Evolutionary conservation across 2,329 filamentous ascomycete species (phyloP).

Genomic region (Clarireedia paspali): DNA sequence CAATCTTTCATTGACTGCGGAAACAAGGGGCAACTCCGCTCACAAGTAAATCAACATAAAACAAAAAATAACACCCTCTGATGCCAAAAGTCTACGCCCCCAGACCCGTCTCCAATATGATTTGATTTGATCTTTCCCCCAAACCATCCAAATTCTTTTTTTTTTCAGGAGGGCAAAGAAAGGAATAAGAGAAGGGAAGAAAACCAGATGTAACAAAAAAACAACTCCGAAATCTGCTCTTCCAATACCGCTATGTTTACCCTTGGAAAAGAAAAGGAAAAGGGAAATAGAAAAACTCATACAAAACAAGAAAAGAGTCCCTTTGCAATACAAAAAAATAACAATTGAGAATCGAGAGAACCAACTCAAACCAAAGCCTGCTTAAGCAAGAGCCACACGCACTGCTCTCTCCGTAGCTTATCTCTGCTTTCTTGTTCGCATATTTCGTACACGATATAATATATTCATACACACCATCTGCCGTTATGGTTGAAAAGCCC

Average conservation of each 20-base stretch:
- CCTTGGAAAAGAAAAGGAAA: not conserved
- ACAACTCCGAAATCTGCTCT: not conserved
- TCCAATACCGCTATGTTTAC: not conserved
- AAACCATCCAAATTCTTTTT: too few relatives aligned
- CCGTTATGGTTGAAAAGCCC: constrained; percentile 2
- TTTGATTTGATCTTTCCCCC: not conserved
- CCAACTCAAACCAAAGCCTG: constrained; percentile 8
- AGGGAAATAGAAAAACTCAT: not conserved
- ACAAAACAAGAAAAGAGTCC: not conserved
- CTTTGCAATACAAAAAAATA: not conserved
- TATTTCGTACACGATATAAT: constrained; percentile 9
- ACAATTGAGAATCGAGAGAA: not conserved
- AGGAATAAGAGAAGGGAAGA: not conserved
- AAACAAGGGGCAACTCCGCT: not conserved
- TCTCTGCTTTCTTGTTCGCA: not conserved
- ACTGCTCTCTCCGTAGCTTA: not conserved
- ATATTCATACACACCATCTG: constrained; percentile 6
- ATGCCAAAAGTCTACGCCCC: not conserved
- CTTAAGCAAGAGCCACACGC: constrained; percentile 3
- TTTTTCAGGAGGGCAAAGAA: not conserved
- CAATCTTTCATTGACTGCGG: not conserved
- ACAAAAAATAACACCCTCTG: not conserved
- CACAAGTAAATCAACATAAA: too few relatives aligned
- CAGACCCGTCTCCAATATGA: too few relatives aligned
- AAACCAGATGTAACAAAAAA: not conserved